A percentile compares a stretch with the other conserved stretches of the same genome.
phyloP scores from a whole-genome alignment of 805 yeast species.

The Candida krabiensis region DNA sequence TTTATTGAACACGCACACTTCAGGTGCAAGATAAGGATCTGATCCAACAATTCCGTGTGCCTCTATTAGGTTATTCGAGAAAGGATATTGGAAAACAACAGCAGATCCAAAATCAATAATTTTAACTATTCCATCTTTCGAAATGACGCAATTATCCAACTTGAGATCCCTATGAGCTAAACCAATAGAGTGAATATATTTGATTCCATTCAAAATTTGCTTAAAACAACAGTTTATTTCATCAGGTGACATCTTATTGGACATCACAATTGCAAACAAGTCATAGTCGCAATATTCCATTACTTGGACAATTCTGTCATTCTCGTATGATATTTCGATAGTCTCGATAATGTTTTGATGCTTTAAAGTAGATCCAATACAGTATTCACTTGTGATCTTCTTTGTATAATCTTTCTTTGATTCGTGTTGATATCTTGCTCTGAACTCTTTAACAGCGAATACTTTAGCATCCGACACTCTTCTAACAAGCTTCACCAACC shows the following conservation, averaged over 20 bases:
- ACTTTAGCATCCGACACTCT: conserved; percentile 65
- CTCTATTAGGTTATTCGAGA: conserved; percentile 66
- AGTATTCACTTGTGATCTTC: conserved; percentile 91
- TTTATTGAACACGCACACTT: conserved; percentile 76
- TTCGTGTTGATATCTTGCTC: conserved; percentile 73
- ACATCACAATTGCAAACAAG: conserved; percentile 91
- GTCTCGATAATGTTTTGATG: conserved; percentile 92
- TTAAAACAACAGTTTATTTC: conserved; percentile 90
- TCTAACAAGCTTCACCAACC: conserved; percentile 74
- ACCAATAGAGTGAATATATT: conserved; percentile 81
- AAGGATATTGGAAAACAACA: conserved; percentile 87
- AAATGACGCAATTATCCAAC: conserved; percentile 88
- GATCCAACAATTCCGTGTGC: conserved; percentile 86
- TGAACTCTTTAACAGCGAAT: conserved; percentile 91
- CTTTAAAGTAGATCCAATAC: conserved; percentile 86
- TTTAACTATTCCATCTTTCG: conserved; percentile 79
- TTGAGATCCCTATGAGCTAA: conserved; percentile 90
- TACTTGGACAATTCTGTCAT: conserved; percentile 82
- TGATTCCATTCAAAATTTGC: conserved; percentile 78
- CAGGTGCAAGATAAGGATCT: conserved; percentile 91
- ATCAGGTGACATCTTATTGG: conserved; percentile 75
- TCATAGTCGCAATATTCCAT: conserved; percentile 96
- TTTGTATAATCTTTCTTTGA: conserved; percentile 83
- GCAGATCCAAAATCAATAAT: conserved; percentile 94
- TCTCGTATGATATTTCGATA: conserved; percentile 86